Conservation (phyloP, 306 rosid species). For the Trichosanthes cucumerina region DNA sequence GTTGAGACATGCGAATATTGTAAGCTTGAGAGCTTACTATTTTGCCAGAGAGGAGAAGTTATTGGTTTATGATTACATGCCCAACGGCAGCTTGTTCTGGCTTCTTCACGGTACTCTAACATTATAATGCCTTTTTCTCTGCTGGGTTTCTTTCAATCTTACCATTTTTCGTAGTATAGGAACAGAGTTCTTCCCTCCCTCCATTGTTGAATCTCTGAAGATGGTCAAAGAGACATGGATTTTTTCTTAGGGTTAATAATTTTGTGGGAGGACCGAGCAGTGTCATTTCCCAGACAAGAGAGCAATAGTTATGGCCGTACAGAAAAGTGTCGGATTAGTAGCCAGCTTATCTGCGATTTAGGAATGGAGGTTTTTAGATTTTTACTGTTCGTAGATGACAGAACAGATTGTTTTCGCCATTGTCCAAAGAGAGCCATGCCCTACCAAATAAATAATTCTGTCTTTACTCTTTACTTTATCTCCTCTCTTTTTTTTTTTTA, state of each 20-base stretch:
- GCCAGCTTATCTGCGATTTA: background rate
- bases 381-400: background rate
- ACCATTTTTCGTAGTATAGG: background rate
- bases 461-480: conserved; percentile 24
- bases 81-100: conserved; percentile 74
- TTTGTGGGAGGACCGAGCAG: background rate
- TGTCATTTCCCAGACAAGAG: background rate
- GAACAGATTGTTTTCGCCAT: background rate
- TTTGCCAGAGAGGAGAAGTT: conserved; percentile 72
- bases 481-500: conserved; percentile 13
- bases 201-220: background rate
- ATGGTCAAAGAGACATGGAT: background rate
- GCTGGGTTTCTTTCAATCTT: background rate
- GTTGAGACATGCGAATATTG: conserved; percentile 44
- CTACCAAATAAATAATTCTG: conserved; percentile 11
- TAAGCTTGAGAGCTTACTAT: conserved; percentile 58
- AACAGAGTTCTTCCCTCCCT: background rate
- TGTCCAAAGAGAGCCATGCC: background rate
- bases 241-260: background rate
- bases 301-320: background rate
- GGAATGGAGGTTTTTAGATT: background rate
- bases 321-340: background rate
- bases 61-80: conserved; percentile 74
- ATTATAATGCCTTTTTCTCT: background rate
- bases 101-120: conserved; percentile 66